These are phyloP conservation scores for Lolium multiflorum DNA, from an alignment of 176 grass and related monocot genomes.

Conservation along the genomic window DNA sequence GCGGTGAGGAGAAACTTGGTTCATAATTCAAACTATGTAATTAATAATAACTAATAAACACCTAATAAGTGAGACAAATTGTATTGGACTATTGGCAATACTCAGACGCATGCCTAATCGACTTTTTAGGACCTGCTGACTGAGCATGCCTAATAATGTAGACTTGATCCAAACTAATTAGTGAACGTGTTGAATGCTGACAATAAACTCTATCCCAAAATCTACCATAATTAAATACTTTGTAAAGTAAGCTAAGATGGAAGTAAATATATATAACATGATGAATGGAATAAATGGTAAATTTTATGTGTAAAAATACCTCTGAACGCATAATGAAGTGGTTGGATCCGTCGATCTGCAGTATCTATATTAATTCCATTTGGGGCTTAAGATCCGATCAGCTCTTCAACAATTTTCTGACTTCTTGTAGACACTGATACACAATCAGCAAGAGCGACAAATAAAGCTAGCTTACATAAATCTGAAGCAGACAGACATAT, in stretches of 20 bases:
- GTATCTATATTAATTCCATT: not conserved
- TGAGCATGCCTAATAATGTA: not conserved
- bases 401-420: not conserved
- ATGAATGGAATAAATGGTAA: not conserved
- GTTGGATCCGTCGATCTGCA: not conserved
- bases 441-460: not conserved
- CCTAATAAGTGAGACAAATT: too few species aligned
- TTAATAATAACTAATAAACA: too few species aligned
- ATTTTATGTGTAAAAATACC: not conserved
- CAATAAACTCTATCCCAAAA: not conserved
- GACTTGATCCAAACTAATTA: not conserved
- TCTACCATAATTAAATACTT: not conserved
- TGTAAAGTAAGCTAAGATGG: not conserved
- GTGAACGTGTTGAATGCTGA: not conserved
- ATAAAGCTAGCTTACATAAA: not conserved
- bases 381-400: not conserved
- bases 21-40: too few species aligned
- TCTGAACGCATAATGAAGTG: not conserved
- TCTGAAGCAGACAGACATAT: not conserved
- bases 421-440: not conserved
- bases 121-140: too few species aligned
- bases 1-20: not conserved
- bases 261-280: not conserved
- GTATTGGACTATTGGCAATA: too few species aligned
- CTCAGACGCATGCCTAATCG: too few species aligned